Evolutionary conservation across 2,329 filamentous ascomycete species (phyloP), one percentile per base, ranked within the genome.

Genomic region (Cladosporium halotolerans): DNA sequence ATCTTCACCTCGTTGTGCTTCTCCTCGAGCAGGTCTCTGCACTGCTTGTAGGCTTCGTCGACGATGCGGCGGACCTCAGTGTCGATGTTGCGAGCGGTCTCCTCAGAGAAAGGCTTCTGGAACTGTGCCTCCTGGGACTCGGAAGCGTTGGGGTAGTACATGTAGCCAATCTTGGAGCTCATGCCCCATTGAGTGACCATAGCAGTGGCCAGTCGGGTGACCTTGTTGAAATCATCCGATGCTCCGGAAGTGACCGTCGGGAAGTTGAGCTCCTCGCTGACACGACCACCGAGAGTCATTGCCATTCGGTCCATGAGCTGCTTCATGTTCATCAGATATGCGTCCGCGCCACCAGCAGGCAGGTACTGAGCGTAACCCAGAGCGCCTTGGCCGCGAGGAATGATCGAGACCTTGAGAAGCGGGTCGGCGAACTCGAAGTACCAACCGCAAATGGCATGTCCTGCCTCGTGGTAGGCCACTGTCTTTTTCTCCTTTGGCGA

Each of bases 171-270:
- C 75, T 95, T 95, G 61, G 88, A 82, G 39, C 88, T 95, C 93
- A 99, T 99, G 62, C 93, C 93, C 85, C 90, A 99, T 70, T 96
- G 89, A n/a, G 92, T 99, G 31, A 99, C 93, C 93, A 99, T 99
- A 57, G 88, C 86, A 14, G 88, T 95, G 3, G 93, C 95, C 87
- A 96, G 92, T 53, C 85, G 82, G 2, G 93, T 96, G 39, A 97
- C 93, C 75, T 99, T 99, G 73, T 93, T 92, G 81, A 99, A 99
- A 70, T 99, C 93, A 70, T 97, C 93, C 51, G 85, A 91, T 16
- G 92, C 93, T 54, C 93, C 93, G 44, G 88, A 93, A 1, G 93
- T 99, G 16, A 99, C 93, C 0, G 90, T 95, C 33, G 93, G 86
- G 73, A 99, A 99, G 74, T 99, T 92, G 7, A 99, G 76, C 72